Conservation (phyloP, 225 moss, liverwort and hornwort genomes). For the Climacium dendroides region DNA sequence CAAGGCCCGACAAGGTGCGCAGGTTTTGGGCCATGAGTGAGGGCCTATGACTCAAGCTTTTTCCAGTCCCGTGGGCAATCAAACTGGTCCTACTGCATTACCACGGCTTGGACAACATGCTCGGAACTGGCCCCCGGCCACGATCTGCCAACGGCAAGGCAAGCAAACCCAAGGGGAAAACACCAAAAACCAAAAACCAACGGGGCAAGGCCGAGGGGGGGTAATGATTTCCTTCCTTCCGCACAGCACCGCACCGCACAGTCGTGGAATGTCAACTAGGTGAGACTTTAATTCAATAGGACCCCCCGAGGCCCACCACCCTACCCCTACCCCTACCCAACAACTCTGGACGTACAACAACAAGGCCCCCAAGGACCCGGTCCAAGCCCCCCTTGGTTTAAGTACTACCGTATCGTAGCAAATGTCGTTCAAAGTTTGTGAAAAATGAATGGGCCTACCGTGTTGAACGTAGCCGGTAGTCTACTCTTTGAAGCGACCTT, state of each 20-base stretch:
- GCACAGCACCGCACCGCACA: no score
- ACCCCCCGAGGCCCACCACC: background rate
- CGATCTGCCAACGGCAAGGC: background rate
- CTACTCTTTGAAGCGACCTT: no score
- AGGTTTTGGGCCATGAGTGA: background rate
- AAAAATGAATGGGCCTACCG: no score
- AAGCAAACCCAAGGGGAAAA: background rate
- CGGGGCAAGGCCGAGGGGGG: background rate
- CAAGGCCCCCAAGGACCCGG: background rate
- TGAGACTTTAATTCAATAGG: background rate
- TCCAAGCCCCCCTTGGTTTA: background rate
- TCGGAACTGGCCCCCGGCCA: background rate
- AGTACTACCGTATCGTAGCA: background rate
- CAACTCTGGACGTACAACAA: background rate
- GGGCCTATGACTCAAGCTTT: background rate
- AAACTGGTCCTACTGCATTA: conserved; percentile 9
- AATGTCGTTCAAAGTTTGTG: background rate
- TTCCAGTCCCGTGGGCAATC: background rate
- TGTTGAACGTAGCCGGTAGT: no score
- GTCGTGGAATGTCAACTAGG: conserved; percentile 38
- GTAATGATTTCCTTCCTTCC: background rate
- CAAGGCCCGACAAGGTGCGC: background rate
- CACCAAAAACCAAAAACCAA: background rate
- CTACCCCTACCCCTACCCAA: no score
- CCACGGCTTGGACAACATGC: background rate